phyloP scores from a whole-genome alignment of 345 rosid species.

The Hibiscus trionum region DNA sequence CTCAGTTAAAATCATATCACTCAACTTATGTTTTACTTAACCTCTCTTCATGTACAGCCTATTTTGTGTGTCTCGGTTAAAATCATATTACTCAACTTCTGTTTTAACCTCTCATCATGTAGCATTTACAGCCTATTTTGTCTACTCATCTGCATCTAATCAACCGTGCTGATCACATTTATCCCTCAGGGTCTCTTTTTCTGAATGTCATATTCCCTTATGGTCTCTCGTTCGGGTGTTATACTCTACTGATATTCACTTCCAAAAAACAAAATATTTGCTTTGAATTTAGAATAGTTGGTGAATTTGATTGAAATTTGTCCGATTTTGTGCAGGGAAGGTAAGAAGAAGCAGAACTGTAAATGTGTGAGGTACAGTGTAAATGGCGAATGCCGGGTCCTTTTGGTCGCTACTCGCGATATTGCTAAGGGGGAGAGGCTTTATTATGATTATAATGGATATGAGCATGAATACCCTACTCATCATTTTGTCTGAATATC shows the following conservation, averaged over 20 bases:
- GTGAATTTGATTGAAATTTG: slow-evolving; percentile 16
- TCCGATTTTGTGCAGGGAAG: slow-evolving; percentile 56
- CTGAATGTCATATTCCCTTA: neutral
- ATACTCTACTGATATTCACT: neutral
- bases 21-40: neutral
- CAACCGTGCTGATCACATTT: neutral
- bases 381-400: slow-evolving; percentile 75
- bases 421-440: slow-evolving; percentile 82
- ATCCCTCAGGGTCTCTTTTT: neutral
- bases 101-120: neutral
- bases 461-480: slow-evolving; percentile 90
- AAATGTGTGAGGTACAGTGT: slow-evolving; percentile 87
- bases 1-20: neutral
- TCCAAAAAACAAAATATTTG: neutral
- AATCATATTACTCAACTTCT: neutral
- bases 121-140: neutral
- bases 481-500: slow-evolving; percentile 65
- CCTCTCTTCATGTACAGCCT: neutral
- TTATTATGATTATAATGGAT: slow-evolving; percentile 91
- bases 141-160: neutral
- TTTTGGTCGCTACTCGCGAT: slow-evolving; percentile 84
- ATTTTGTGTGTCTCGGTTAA: neutral
- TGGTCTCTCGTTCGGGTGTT: neutral
- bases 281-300: neutral
- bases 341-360: slow-evolving; percentile 88